Base-by-base conservation (phyloP, 2,329 filamentous ascomycete genomes). In the Berkeleyomyces basicola region DNA sequence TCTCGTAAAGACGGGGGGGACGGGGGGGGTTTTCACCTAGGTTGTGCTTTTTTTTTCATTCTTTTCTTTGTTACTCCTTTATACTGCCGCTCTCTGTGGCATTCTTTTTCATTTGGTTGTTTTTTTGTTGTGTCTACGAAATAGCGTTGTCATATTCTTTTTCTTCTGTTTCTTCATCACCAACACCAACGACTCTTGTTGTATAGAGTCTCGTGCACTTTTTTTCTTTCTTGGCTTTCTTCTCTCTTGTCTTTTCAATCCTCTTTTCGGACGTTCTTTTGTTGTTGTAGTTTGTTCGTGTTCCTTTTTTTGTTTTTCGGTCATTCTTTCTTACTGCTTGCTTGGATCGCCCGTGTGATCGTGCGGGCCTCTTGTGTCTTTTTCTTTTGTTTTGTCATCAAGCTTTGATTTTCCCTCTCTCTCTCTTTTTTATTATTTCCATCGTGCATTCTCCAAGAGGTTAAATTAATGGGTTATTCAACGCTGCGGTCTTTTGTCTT, bases 51-150 rank as follows among this genome's bases (percentile, higher is more conserved):
- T 53, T 31, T 16, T 16, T 57, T 63, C 33, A 46, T 51, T 53
- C 58, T 64, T 47, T 36, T 62, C n/a, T 49, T 49, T 44, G 2
- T 9, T 36, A n/a, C 10, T 58, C 33, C 5, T 46, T 63, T 44
- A 58, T 63, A 31, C 62, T 23, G 23, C 23, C 23, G 23, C 23
- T 23, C 23, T 62, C 37, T 23, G 46, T 39, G 23, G 61, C 55
- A 55, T 51, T 47, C 49, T 59, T 46, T 59, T 64, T 63, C 51
- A 11, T 57, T 61, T 53, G 23, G 33, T 62, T 60, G 61, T 61
- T 58, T 58, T 55, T 46, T 64, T 62, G 39, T 49, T 23, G 42
- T 66, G 23, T 40, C 31, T 47, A 40, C 39, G 44, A 47, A 23
- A 40, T 61, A 23, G 11, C 43, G 31, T 60, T 14, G 14, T 59